Evolutionary conservation across 2,329 filamentous ascomycete species (phyloP).

Genomic region (Neoarthrinium moseri): DNA sequence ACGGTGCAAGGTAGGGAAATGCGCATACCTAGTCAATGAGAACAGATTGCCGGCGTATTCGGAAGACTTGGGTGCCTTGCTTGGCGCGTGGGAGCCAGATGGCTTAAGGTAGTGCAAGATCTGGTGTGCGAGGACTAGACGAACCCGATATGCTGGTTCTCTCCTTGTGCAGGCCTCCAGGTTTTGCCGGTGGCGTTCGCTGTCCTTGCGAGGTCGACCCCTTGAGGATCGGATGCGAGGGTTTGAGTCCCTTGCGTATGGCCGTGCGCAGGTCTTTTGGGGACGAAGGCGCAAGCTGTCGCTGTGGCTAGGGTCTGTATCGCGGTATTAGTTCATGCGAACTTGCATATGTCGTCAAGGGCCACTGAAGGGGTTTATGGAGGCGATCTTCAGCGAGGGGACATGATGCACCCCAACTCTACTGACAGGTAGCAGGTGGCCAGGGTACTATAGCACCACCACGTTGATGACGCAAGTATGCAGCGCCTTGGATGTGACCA

Average conservation of each 20-base stretch:
- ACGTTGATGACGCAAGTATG: slow-evolving; percentile 6
- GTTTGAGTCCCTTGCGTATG: not conserved
- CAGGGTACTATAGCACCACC: not conserved
- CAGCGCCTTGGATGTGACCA: not conserved
- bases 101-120: not conserved
- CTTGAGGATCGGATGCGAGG: not conserved
- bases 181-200: slow-evolving; percentile 1
- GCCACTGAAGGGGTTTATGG: slow-evolving; percentile 1
- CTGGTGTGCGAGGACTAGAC: not conserved
- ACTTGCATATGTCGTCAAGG: slow-evolving; percentile 15
- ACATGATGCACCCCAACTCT: not conserved
- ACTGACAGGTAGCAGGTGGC: not conserved
- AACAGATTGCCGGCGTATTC: not conserved
- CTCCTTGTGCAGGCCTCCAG: not conserved
- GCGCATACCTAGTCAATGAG: not conserved
- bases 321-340: slow-evolving; percentile 23
- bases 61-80: not conserved
- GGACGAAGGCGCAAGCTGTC: too few relatives aligned
- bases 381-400: not conserved
- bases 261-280: too few relatives aligned
- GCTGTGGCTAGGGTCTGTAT: slow-evolving; percentile 18
- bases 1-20: not conserved
- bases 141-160: slow-evolving; percentile 2
- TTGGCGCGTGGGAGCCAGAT: not conserved
- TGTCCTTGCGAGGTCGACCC: not conserved